Evolutionary conservation across 352 stramenopile species (phyloP).

Genomic region (Phytophthora meadii): DNA sequence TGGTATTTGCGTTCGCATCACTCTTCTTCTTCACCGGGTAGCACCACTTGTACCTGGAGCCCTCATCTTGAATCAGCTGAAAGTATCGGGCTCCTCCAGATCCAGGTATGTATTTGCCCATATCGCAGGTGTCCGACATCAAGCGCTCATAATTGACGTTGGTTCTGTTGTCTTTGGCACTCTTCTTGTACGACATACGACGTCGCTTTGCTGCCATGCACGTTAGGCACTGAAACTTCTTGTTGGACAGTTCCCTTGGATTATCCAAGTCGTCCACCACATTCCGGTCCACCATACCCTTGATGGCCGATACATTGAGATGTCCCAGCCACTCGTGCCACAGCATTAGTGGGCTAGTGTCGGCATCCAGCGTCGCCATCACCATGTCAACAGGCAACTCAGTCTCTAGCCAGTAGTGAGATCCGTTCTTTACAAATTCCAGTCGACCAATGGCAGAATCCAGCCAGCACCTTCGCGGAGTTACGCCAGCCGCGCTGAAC

Average conservation of each 20-base stretch:
- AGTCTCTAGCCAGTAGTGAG: background rate
- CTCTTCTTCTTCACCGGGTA: slow-evolving; percentile 8
- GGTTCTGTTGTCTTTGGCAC: background rate
- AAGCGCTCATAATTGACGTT: background rate
- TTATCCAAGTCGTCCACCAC: background rate
- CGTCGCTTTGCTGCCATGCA: background rate
- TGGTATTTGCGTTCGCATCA: slow-evolving; percentile 2
- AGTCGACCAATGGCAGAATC: background rate
- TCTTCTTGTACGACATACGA: background rate
- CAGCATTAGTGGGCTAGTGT: background rate
- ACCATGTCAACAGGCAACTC: background rate
- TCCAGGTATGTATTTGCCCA: background rate
- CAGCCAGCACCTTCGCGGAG: background rate
- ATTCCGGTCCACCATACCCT: background rate
- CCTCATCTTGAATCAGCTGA: slow-evolving; percentile 17
- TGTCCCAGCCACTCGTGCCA: background rate
- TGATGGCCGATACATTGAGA: background rate
- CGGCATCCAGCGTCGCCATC: background rate
- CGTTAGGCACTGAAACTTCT: background rate
- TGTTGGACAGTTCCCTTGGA: background rate
- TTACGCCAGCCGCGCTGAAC: background rate
- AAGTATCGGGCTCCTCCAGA: slow-evolving; percentile 5
- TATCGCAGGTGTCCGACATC: background rate
- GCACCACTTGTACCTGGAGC: slow-evolving; percentile 14
- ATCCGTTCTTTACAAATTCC: background rate